These are phyloP conservation scores for Bruguiera parviflora DNA, from an alignment of 345 rosid species.

Conservation along the genomic window DNA sequence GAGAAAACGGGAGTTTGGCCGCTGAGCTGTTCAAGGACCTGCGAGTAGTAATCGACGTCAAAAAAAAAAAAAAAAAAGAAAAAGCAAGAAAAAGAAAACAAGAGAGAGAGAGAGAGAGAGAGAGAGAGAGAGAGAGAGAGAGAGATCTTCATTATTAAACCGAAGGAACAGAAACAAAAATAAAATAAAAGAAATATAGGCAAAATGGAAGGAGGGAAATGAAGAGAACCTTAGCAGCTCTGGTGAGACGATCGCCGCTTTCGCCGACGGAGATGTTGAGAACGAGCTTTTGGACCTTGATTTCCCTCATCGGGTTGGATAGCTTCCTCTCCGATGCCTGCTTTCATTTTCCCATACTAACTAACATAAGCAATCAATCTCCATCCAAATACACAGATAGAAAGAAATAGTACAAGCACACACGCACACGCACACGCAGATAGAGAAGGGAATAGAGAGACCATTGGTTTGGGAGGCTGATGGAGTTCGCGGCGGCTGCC, in stretches of 20 bases:
- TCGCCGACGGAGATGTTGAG: conserved; percentile 81
- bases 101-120: no score
- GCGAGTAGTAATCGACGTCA: background rate
- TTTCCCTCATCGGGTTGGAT: conserved; percentile 76
- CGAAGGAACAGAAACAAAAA: background rate
- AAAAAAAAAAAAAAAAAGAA: no score
- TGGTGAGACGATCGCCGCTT: conserved; percentile 78
- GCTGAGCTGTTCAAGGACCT: conserved; percentile 81
- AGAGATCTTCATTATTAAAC: background rate
- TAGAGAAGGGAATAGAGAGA: no score
- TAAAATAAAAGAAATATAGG: background rate
- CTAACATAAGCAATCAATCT: no score
- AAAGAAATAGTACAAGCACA: no score
- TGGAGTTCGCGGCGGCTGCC: no score
- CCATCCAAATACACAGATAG: no score
- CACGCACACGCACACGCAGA: no score
- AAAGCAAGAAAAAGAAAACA: background rate
- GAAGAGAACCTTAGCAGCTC: conserved; percentile 59
- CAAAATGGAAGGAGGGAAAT: no score
- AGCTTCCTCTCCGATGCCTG: conserved; percentile 78
- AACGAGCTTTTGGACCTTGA: conserved; percentile 72
- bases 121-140: no score
- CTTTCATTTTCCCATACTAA: no score
- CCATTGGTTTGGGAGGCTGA: no score
- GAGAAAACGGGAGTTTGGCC: conserved; percentile 77